Evolutionary conservation across 2,329 filamentous ascomycete genomes (phyloP).

Genomic region (Apiospora phragmitis): DNA sequence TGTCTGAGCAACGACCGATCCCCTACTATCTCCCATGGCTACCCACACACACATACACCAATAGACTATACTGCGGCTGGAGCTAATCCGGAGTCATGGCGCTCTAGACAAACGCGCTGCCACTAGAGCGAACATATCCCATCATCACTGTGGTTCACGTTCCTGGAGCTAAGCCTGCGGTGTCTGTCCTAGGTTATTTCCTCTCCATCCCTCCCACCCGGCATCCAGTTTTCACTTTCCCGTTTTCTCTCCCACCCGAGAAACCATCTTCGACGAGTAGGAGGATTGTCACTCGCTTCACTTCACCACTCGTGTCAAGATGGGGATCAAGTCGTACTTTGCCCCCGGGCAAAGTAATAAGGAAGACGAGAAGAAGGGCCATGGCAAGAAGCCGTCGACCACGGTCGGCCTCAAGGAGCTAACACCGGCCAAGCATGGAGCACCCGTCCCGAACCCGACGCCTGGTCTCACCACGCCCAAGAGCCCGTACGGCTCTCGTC

Average conservation of each 20-base stretch:
- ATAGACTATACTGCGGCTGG: slow-evolving; percentile 4
- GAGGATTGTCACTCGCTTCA: slow-evolving; percentile 16
- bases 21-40: neutral
- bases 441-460: slow-evolving; percentile 18
- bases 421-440: slow-evolving; percentile 11
- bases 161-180: neutral
- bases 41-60: neutral
- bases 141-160: neutral
- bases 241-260: neutral
- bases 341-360: slow-evolving; percentile 29
- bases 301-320: slow-evolving; percentile 19
- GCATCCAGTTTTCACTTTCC: neutral
- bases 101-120: neutral
- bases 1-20: neutral
- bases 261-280: slow-evolving; percentile 11
- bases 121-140: neutral
- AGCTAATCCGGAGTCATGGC: slow-evolving; percentile 7
- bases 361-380: slow-evolving; percentile 18
- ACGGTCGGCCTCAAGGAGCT: slow-evolving; percentile 15
- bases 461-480: slow-evolving; percentile 22
- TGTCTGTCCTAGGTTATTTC: neutral
- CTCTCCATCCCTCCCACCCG: slow-evolving; percentile 5
- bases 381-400: slow-evolving; percentile 15
- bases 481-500: slow-evolving; percentile 23
- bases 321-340: slow-evolving; percentile 36